Evolutionary conservation across 1,284 basidiomycete genomes (phyloP), one percentile per base, ranked within the genome.

Genomic region (Pulveroboletus sp.): DNA sequence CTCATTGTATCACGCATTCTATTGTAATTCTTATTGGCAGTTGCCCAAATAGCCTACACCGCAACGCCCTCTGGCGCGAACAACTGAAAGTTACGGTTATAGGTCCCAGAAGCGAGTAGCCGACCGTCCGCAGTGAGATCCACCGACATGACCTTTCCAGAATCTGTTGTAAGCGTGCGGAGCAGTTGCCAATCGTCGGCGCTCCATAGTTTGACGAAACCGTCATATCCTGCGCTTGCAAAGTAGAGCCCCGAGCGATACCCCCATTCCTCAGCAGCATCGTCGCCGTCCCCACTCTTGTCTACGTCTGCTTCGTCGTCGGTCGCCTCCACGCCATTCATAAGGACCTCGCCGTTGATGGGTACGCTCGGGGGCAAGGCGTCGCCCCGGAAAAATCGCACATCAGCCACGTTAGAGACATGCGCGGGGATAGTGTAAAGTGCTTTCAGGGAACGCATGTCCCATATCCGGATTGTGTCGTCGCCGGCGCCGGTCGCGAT

Each of bases 401-500:
- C 82, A 66, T 99, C 97, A 12, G 96, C 90, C 49, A 99, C 92
- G 65, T 95, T 95, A 36, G 92, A 95, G 38, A 89, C 84, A 78
- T 99, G 97, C 0, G 96, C 97, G 2, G 96, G 95, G 61, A 99
- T 98, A 24, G 94, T 98, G 74, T 98, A 95, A n/a, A 96, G 77
- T 22, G 93, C 87, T 67, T 89, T 92, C 28, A 98, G 81, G 3
- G 91, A 89, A 26, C 97, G 88, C 77, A 99, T 87, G 75, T 99
- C 97, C 97, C 97, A 99, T 78, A 99, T 94, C 43, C 95, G 88
- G 62, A 99, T 91, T 1, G 96, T 98, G 70, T 99, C 96, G 74
- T 99, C 97, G 45, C 94, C 95, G 2, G 94, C 91, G 24, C 96
- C 96, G 0, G 96, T 97, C 9, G 95, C 96, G 46, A 99, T 87